Evolutionary conservation across 2,329 filamentous ascomycete genomes (phyloP), one percentile per base, ranked within the genome.

Genomic region (Tolypocladium nubicola): DNA sequence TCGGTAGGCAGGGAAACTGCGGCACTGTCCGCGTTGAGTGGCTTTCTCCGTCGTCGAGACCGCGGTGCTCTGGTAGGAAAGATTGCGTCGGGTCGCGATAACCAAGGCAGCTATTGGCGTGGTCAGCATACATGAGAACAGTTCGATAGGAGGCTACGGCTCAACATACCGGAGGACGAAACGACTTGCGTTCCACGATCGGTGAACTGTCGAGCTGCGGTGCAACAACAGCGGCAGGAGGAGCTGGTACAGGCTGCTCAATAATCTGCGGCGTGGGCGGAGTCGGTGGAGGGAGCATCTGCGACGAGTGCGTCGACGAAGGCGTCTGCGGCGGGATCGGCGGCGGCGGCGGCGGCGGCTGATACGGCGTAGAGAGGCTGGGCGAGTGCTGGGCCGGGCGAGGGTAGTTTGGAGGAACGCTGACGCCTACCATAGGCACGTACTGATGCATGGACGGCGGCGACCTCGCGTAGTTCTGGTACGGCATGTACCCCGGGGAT

Each of bases 361-460:
- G 79, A 72, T 84, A 78, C 61, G 85, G 73, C 57, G 83, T 77
- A 56, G 80, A 76, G 68, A 82, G 70, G 53, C 73, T 76, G n/a
- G 81, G 79, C 55, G 80, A 81, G 38, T 75, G 74, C 57, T 80
- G 76, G 73, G 64, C 71, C 66, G 76, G 74, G 49, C 77, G 75
- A 55, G 77, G 65, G 67, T 81, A 83, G 73, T 67, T 71, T 69
- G 77, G 67, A 40, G 73, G 72, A 40, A 74, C 64, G 66, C 68
- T 75, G 57, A 75, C 71, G 54, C 73, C 77, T n/a, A 75, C 74
- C 70, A 82, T 77, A 53, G 78, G 78, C 45, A 76, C 74, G 64
- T 80, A 84, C 58, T 79, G 79, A 61, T 77, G 80, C 70, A 83
- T 78, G n/a, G 75, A 66, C 50, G 77, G 76, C 38, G 79, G 76